A percentile compares a stretch with the other conserved stretches of the same genome.
Evolutionary conservation across 2,329 filamentous ascomycete species (phyloP).

Genomic region (Colletotrichum costaricense): DNA sequence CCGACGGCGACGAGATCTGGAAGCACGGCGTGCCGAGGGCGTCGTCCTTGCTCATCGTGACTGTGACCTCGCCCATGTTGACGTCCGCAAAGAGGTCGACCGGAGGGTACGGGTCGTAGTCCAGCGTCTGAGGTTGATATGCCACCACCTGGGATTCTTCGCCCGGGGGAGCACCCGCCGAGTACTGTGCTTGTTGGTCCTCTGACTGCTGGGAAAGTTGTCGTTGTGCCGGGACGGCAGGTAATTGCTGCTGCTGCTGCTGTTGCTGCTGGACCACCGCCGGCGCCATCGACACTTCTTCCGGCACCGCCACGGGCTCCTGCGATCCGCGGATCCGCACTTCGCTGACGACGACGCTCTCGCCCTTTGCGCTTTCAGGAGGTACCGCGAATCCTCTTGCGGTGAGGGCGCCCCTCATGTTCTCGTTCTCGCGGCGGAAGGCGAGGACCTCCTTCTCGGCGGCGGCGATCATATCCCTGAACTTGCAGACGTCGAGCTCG

Average conservation of each 20-base stretch:
- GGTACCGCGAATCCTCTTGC: constrained; percentile 36
- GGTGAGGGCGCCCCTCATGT: constrained; percentile 50
- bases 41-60: constrained; percentile 55
- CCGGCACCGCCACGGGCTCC: background rate
- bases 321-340: background rate
- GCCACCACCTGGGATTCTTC: constrained; percentile 10
- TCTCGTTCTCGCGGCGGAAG: constrained; percentile 56
- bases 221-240: background rate
- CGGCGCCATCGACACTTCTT: background rate
- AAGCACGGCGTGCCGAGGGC: constrained; percentile 55
- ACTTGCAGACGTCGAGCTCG: constrained; percentile 60
- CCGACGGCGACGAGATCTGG: constrained; percentile 49
- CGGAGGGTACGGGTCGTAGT: constrained; percentile 28
- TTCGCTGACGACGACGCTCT: constrained; percentile 1
- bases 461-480: constrained; percentile 59
- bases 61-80: constrained; percentile 50
- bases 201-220: background rate
- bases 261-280: constrained; percentile 1
- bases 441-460: constrained; percentile 51
- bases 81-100: constrained; percentile 47
- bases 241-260: background rate
- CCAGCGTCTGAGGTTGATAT: background rate
- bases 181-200: constrained; percentile 17
- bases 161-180: background rate
- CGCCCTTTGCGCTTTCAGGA: constrained; percentile 11